Base-by-base conservation (phyloP, 2,329 filamentous ascomycete species). In the Pleoardoris graminearum region DNA sequence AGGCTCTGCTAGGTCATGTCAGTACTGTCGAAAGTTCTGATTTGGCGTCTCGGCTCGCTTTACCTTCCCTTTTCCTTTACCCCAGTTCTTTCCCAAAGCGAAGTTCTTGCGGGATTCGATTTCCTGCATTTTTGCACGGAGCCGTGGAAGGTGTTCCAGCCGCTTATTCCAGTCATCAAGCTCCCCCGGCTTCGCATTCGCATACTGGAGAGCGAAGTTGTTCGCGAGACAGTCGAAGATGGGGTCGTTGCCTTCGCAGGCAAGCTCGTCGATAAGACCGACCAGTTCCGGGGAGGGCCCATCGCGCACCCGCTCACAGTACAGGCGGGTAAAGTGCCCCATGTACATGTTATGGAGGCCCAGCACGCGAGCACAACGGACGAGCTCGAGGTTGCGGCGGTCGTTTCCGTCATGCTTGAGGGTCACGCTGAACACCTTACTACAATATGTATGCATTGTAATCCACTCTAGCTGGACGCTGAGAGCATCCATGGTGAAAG, bases 311-410 rank as follows among this genome's bases (percentile, higher is more conserved):
- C 58, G 55, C 17, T 71, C 62, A 36, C 68, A 71, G 45, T 65
- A 59, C 1, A 60, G 46, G 38, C 59, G 61, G 1, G 68, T 71
- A 45, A 71, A 69, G 48, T 71, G 68, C 0, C 59, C 62, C 1
- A 71, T 53, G 23, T 71, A 71, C n/a, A 58, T 63, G 48, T 61
- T 64, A 42, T 66, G 61, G 2, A 70, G 41, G 5, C 66, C 67
- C 1, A 70, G 46, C 1, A 62, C 57, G 5, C 65, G 61, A 2
- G 65, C 54, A 3, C 63, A 63, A 11, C 54, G 63, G 25, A 64
- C 61, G 44, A 70, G 59, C 4, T 57, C 45, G 2, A 70, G 30
- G 23, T 71, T 68, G 44, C 62, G 56, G 10, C 49, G 36, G 19
- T 69, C 61, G 19, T 50, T 33, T 10, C 55, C 51, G 3, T 58